These are phyloP conservation scores for Zygosaccharomyces sapae DNA, from an alignment of 1,139 yeast genomes.

Conservation along the genomic window DNA sequence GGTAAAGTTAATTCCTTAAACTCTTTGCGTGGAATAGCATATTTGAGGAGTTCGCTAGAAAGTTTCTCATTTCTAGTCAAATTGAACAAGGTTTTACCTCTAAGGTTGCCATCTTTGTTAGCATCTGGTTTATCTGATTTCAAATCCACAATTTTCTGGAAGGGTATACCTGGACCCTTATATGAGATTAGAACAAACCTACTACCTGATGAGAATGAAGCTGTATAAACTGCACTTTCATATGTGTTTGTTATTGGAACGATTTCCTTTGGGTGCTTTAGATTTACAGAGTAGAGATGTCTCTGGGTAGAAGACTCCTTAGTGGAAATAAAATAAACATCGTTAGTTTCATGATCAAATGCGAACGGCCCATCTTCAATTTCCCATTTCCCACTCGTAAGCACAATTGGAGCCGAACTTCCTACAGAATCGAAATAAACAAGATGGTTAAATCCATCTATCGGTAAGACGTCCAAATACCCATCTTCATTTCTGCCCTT, in stretches of 20 bases:
- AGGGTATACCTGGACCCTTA: constrained; percentile 64
- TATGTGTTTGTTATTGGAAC: constrained; percentile 51
- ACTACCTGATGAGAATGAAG: constrained; percentile 65
- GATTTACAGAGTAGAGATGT: constrained; percentile 51
- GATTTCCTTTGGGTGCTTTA: constrained; percentile 42
- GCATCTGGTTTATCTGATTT: constrained; percentile 23
- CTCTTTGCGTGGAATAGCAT: constrained; percentile 46
- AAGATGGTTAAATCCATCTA: constrained; percentile 62
- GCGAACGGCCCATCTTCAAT: constrained; percentile 60
- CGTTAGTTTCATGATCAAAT: constrained; percentile 51
- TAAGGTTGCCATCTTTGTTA: constrained; percentile 22
- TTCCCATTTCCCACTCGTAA: constrained; percentile 70
- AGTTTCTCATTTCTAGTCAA: constrained; percentile 51
- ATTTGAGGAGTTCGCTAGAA: constrained; percentile 39
- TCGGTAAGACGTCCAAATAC: constrained; percentile 71
- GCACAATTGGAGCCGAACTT: constrained; percentile 45
- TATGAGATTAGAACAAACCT: constrained; percentile 57
- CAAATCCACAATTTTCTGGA: constrained; percentile 60
- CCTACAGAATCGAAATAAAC: constrained; percentile 61
- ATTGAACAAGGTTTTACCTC: constrained; percentile 34
- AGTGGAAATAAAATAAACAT: constrained; percentile 66
- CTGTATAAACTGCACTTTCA: constrained; percentile 62
- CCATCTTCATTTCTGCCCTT: constrained; percentile 47
- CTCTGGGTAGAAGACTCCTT: constrained; percentile 57
- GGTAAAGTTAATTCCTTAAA: constrained; percentile 50